Evolutionary conservation across 805 yeast species (phyloP).

Genomic region (Cyberlindnera galapagoensis): DNA sequence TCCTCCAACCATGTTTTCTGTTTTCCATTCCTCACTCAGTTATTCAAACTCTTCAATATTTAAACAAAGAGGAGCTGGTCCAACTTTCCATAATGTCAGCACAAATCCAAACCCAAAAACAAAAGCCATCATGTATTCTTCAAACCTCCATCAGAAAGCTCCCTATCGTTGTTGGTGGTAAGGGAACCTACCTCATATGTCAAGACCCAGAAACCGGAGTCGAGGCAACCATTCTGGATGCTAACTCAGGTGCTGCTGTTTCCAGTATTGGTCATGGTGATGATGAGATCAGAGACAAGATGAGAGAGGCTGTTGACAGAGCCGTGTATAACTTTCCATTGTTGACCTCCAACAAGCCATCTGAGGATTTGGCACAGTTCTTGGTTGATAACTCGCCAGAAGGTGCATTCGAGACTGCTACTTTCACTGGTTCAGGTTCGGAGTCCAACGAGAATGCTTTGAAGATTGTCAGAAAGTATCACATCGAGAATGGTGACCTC

Average conservation of each 20-base stretch:
- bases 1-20: too few relatives aligned
- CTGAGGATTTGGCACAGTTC: conserved; percentile 37
- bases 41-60: too few relatives aligned
- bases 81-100: conserved; percentile 3
- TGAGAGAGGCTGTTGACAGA: conserved; percentile 32
- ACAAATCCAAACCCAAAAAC: conserved; percentile 9
- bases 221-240: conserved; percentile 31
- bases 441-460: conserved; percentile 63
- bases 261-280: conserved; percentile 42
- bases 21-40: too few relatives aligned
- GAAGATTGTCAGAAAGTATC: conserved; percentile 47
- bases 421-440: conserved; percentile 53
- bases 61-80: too few relatives aligned
- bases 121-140: conserved; percentile 20
- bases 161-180: conserved; percentile 31
- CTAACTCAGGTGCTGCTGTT: conserved; percentile 46
- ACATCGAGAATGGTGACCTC: conserved; percentile 35
- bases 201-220: conserved; percentile 32
- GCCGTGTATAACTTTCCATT: conserved; percentile 32
- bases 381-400: conserved; percentile 38
- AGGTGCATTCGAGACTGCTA: conserved; percentile 37
- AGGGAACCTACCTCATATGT: conserved; percentile 31
- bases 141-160: conserved; percentile 27
- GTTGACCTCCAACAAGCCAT: conserved; percentile 27
- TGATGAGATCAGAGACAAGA: conserved; percentile 32